phyloP scores from a whole-genome alignment of 2,329 filamentous ascomycete genomes.

The Lachnellula suecica region DNA sequence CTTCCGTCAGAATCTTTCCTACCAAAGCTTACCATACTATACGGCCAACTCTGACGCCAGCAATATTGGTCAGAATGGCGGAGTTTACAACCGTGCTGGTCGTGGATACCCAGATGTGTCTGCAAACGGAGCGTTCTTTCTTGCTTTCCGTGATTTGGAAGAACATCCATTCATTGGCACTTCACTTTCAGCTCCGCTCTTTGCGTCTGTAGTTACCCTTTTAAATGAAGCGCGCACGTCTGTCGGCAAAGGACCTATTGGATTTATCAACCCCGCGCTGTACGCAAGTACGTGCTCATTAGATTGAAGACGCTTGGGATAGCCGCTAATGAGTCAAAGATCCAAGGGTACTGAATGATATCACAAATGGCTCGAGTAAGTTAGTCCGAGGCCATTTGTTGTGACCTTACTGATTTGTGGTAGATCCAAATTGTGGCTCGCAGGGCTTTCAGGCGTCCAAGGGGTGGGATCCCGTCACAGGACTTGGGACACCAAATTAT shows the following conservation, averaged over 20 bases:
- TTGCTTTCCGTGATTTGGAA: slow-evolving; percentile 33
- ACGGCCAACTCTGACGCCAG: slow-evolving; percentile 46
- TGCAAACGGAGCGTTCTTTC: slow-evolving; percentile 56
- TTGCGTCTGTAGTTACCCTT: slow-evolving; percentile 55
- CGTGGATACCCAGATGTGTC: slow-evolving; percentile 50
- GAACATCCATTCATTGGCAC: slow-evolving; percentile 43
- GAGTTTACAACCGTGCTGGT: slow-evolving; percentile 34
- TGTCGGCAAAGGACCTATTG: slow-evolving; percentile 41
- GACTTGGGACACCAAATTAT: not conserved
- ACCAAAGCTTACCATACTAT: not conserved
- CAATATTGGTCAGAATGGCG: slow-evolving; percentile 36
- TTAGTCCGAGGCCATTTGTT: not conserved
- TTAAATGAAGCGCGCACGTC: slow-evolving; percentile 59
- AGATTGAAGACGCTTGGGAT: slow-evolving; percentile 25
- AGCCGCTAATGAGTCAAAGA: not conserved
- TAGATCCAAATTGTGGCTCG: not conserved
- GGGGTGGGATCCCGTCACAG: slow-evolving; percentile 5
- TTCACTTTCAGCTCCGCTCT: slow-evolving; percentile 52
- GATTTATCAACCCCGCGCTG: slow-evolving; percentile 41
- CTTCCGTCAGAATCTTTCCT: slow-evolving; percentile 23
- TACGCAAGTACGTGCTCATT: slow-evolving; percentile 37
- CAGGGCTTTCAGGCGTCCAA: not conserved
- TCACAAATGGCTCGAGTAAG: not conserved
- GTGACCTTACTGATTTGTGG: not conserved
- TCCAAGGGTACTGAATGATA: not conserved